Evolutionary conservation across 441 rosid species (phyloP).

Genomic region (Metrosideros polymorpha): DNA sequence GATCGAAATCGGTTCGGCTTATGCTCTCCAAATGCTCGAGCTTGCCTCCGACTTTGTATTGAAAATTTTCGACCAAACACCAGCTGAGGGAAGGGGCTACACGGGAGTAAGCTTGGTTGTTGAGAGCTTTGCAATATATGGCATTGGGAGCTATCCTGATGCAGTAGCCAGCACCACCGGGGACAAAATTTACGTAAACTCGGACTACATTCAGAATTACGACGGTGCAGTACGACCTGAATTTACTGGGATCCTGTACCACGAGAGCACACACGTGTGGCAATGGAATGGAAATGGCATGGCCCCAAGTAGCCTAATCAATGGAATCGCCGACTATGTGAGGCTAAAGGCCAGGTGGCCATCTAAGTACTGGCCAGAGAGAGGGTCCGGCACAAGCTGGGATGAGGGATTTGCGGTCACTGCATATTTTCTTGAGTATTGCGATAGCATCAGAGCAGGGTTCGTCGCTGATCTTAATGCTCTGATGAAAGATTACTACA

Average conservation of each 20-base stretch:
- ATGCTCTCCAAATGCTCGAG: background rate
- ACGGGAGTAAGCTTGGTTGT: background rate
- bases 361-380: background rate
- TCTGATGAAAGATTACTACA: background rate
- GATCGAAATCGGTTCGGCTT: background rate
- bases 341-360: background rate
- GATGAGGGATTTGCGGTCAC: background rate
- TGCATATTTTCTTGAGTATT: background rate
- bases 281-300: conserved; percentile 14
- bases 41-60: background rate
- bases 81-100: background rate
- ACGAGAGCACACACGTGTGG: conserved; percentile 21
- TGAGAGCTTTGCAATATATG: background rate
- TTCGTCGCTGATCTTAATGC: background rate
- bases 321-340: conserved; percentile 13
- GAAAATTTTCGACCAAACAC: background rate
- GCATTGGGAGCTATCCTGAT: background rate
- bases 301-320: conserved; percentile 9
- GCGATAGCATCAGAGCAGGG: background rate
- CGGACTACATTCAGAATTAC: background rate
- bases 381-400: background rate
- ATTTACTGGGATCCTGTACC: conserved; percentile 31
- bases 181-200: conserved; percentile 17
- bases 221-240: conserved; percentile 4
- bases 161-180: background rate